phyloP scores from a whole-genome alignment of 2,329 filamentous ascomycete species.

The Clarireedia sp. region DNA sequence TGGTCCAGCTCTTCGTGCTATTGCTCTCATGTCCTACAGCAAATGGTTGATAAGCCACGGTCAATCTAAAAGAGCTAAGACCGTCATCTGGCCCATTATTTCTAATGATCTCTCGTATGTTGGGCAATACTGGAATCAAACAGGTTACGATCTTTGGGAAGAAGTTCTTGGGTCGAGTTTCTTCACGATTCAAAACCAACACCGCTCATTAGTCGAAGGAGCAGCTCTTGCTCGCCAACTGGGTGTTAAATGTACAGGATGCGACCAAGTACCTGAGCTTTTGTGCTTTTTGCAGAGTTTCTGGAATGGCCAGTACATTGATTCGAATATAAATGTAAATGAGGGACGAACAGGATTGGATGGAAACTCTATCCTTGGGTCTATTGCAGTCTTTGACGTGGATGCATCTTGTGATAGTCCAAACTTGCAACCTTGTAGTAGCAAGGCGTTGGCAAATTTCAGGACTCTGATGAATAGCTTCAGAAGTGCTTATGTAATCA shows the following conservation, averaged over 20 bases:
- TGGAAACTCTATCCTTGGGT: constrained; percentile 58
- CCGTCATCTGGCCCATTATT: constrained; percentile 64
- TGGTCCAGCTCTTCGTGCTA: constrained; percentile 68
- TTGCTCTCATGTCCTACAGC: constrained; percentile 64
- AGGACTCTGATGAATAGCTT: constrained; percentile 69
- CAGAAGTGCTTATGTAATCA: constrained; percentile 57
- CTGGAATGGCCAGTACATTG: constrained; percentile 59
- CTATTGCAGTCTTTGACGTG: constrained; percentile 63
- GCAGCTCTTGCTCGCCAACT: constrained; percentile 55
- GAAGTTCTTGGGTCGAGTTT: constrained; percentile 72
- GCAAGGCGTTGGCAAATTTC: constrained; percentile 61
- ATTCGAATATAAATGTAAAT: constrained; percentile 60
- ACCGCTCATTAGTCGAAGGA: constrained; percentile 55
- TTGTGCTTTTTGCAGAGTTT: constrained; percentile 68
- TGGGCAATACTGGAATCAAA: constrained; percentile 59
- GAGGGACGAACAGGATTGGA: constrained; percentile 61
- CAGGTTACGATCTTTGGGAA: constrained; percentile 73
- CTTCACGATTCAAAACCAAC: constrained; percentile 64
- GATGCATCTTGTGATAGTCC: constrained; percentile 56
- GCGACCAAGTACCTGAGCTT: constrained; percentile 58
- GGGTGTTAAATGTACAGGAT: constrained; percentile 50
- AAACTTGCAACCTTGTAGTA: constrained; percentile 60
- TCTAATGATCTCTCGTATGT: constrained; percentile 69
- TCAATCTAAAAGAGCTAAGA: constrained; percentile 32
- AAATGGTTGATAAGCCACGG: constrained; percentile 63